These are phyloP conservation scores for Fusarium xylarioides DNA, from an alignment of 2,329 filamentous ascomycete species.

Conservation along the genomic window DNA sequence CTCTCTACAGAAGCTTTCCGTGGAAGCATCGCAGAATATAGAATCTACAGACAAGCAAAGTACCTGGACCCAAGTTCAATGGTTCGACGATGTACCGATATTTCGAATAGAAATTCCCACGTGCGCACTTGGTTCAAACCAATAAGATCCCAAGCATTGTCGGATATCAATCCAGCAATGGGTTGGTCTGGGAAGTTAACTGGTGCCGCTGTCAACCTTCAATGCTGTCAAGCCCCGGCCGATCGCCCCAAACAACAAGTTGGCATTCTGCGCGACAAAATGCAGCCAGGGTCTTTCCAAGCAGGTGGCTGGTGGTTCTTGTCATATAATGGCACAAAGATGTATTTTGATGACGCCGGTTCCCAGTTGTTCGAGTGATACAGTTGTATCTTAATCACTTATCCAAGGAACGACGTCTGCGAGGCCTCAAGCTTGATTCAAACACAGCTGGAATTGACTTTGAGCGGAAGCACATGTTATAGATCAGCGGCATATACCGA, in stretches of 20 bases:
- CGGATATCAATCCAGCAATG: constrained; percentile 23
- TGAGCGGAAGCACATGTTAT: background rate
- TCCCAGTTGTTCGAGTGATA: background rate
- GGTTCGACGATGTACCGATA: background rate
- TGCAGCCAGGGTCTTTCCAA: constrained; percentile 2
- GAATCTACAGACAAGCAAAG: background rate
- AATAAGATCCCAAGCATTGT: constrained; percentile 14
- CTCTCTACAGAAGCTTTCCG: constrained; percentile 23
- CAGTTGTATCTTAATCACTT: background rate
- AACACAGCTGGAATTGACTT: background rate
- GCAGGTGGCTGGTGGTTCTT: background rate
- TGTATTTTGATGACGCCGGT: constrained; percentile 15
- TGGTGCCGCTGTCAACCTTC: constrained; percentile 18
- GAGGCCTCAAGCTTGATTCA: background rate
- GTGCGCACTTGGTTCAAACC: background rate
- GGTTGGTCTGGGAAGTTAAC: constrained; percentile 16
- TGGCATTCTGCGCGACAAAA: background rate
- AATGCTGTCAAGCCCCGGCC: constrained; percentile 23
- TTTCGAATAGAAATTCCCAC: background rate
- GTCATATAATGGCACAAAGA: background rate
- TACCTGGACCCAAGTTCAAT: background rate
- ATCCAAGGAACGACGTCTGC: constrained; percentile 8
- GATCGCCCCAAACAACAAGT: constrained; percentile 11
- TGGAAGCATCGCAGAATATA: background rate
- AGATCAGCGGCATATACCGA: background rate